phyloP scores from a whole-genome alignment of 345 rosid genomes.

The Gossypium mustelinum region DNA sequence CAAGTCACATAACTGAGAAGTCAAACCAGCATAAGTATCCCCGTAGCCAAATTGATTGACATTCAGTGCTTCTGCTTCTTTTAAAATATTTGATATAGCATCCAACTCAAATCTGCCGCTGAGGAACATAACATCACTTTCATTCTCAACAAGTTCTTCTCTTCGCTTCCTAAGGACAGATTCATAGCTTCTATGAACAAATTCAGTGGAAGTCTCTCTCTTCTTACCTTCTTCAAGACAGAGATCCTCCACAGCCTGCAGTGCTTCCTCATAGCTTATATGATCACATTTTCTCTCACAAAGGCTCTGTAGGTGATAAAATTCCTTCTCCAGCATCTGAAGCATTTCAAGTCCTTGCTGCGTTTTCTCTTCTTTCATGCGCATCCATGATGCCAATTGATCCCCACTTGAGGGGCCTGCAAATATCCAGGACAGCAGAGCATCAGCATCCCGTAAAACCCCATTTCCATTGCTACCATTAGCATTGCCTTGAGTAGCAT shows the following conservation, averaged over 20 bases:
- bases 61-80: constrained; percentile 69
- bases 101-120: constrained; percentile 67
- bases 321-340: constrained; percentile 75
- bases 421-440: constrained; percentile 83
- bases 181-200: constrained; percentile 53
- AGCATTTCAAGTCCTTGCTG: constrained; percentile 73
- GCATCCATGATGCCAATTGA: constrained; percentile 63
- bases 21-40: constrained; percentile 49
- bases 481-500: constrained; percentile 29
- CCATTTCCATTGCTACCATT: constrained; percentile 30
- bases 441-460: constrained; percentile 38
- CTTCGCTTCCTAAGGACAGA: constrained; percentile 63
- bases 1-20: constrained; percentile 74
- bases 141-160: constrained; percentile 57
- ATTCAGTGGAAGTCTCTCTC: constrained; percentile 55
- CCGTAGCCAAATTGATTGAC: constrained; percentile 69
- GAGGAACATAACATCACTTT: constrained; percentile 37
- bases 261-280: constrained; percentile 73
- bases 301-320: constrained; percentile 64
- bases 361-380: constrained; percentile 59
- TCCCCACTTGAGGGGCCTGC: constrained; percentile 66
- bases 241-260: constrained; percentile 78
- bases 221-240: constrained; percentile 82
- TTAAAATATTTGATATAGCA: constrained; percentile 61
- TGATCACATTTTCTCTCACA: constrained; percentile 80